These are phyloP conservation scores for Apiotrichum sp. DNA, from an alignment of 1,284 basidiomycete species.

Conservation along the genomic window DNA sequence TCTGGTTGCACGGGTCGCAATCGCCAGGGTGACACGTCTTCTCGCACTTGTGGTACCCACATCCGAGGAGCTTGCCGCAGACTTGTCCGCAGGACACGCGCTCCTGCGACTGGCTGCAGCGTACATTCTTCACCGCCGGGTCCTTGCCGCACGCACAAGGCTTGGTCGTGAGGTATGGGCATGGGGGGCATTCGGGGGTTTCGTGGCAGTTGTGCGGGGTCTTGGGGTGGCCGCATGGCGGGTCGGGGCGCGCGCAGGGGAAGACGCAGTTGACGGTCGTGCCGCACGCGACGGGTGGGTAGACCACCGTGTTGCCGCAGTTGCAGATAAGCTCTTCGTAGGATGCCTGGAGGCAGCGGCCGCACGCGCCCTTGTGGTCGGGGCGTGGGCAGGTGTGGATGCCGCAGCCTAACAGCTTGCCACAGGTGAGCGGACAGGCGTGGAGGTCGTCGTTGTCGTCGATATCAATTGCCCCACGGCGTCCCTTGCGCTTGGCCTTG, in stretches of 20 bases:
- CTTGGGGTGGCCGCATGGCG: conserved; percentile 71
- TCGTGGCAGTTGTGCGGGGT: conserved; percentile 75
- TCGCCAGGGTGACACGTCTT: conserved; percentile 68
- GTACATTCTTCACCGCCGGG: conserved; percentile 49
- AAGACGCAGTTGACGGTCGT: conserved; percentile 63
- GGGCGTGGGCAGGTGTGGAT: conserved; percentile 65
- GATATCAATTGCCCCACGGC: conserved; percentile 31
- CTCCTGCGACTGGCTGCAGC: conserved; percentile 63
- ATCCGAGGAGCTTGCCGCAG: conserved; percentile 69
- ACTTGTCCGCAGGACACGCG: conserved; percentile 72
- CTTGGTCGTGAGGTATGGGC: conserved; percentile 69
- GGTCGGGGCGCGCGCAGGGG: conserved; percentile 66
- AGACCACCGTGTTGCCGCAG: conserved; percentile 65
- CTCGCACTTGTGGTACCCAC: conserved; percentile 80
- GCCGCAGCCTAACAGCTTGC: conserved; percentile 64
- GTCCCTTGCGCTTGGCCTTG: conserved; percentile 59
- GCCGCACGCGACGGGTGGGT: conserved; percentile 65
- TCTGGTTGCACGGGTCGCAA: conserved; percentile 67
- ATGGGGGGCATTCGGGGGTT: conserved; percentile 66
- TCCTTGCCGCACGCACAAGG: conserved; percentile 83
- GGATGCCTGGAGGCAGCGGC: conserved; percentile 71
- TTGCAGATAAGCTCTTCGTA: conserved; percentile 83
- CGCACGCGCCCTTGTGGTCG: conserved; percentile 76
- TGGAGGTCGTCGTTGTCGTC: conserved; percentile 52
- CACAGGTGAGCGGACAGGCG: conserved; percentile 71